A percentile compares a stretch with the other conserved stretches of the same genome.
Evolutionary conservation across 495 filamentous ascomycete genomes (phyloP).

Genomic region (Lophiostoma macrostomum): DNA sequence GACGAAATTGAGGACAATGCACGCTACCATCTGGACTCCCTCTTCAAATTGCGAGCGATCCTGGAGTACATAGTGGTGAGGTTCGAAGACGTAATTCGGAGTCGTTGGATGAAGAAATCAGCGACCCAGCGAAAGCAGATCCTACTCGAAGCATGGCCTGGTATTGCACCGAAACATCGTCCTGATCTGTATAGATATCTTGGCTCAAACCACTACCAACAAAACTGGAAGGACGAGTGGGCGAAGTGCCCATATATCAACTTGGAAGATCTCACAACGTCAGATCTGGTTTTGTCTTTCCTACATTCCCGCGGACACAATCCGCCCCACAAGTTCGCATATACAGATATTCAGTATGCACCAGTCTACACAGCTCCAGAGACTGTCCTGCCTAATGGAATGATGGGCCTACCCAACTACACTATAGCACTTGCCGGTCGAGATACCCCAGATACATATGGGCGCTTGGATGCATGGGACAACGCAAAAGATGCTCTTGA

Average conservation of each 20-base stretch:
- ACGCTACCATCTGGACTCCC: too few relatives aligned
- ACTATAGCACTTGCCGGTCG: conserved; percentile 35
- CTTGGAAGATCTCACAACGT: conserved; percentile 52
- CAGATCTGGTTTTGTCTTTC: conserved; percentile 41
- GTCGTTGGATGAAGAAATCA: conserved; percentile 21
- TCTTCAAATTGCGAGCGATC: too few relatives aligned
- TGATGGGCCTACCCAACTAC: too few relatives aligned
- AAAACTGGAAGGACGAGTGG: background rate
- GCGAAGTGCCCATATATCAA: conserved; percentile 54
- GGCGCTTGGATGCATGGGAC: conserved; percentile 42
- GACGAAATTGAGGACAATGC: too few relatives aligned
- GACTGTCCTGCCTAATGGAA: conserved; percentile 40
- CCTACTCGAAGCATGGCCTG: conserved; percentile 12
- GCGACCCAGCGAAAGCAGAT: conserved; percentile 12
- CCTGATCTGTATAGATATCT: conserved; percentile 5
- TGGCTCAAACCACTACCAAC: background rate
- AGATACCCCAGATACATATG: conserved; percentile 42
- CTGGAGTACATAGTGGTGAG: too few relatives aligned
- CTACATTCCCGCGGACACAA: conserved; percentile 51
- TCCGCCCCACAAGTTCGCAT: conserved; percentile 44
- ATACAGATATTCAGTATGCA: conserved; percentile 36
- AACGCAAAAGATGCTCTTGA: conserved; percentile 41
- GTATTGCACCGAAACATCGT: conserved; percentile 12
- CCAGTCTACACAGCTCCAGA: background rate
- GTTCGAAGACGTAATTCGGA: conserved; percentile 19